phyloP scores from a whole-genome alignment of 1,284 basidiomycete species.

The Tilletia walkeri region DNA sequence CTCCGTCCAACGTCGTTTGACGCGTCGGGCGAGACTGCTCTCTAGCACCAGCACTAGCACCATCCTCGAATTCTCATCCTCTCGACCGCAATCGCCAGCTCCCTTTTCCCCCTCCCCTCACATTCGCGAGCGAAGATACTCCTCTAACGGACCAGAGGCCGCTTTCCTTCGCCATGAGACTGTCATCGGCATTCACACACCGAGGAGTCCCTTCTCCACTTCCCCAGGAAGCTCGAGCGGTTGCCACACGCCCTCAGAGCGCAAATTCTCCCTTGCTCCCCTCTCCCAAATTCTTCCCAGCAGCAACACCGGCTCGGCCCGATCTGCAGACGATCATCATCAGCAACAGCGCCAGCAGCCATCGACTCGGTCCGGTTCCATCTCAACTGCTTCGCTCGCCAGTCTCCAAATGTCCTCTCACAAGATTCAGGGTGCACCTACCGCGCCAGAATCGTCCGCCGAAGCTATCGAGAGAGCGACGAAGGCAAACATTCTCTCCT shows the following conservation, averaged over 20 bases:
- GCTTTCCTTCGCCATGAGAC: slow-evolving; percentile 46
- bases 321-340: slow-evolving; percentile 9
- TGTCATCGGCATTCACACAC: slow-evolving; percentile 48
- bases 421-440: too few relatives aligned
- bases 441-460: too few relatives aligned
- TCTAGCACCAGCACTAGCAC: slow-evolving; percentile 10
- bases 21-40: slow-evolving; percentile 11
- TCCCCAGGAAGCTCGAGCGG: slow-evolving; percentile 18
- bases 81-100: slow-evolving; percentile 28
- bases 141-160: slow-evolving; percentile 41
- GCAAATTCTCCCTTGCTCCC: slow-evolving; percentile 23
- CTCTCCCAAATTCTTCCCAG: slow-evolving; percentile 38
- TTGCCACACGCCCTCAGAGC: slow-evolving; percentile 2
- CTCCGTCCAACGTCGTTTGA: slow-evolving; percentile 25
- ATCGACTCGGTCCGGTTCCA: background rate
- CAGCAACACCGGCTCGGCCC: background rate
- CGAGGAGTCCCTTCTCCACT: slow-evolving; percentile 26
- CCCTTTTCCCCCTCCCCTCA: slow-evolving; percentile 28
- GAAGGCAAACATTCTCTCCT: too few relatives aligned
- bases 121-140: slow-evolving; percentile 30
- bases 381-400: background rate
- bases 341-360: background rate
- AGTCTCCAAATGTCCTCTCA: background rate
- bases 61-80: slow-evolving; percentile 23
- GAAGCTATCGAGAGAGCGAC: too few relatives aligned